These are phyloP conservation scores for Ascochyta viciae-villosae DNA, from an alignment of 2,329 filamentous ascomycete genomes.

Conservation along the genomic window DNA sequence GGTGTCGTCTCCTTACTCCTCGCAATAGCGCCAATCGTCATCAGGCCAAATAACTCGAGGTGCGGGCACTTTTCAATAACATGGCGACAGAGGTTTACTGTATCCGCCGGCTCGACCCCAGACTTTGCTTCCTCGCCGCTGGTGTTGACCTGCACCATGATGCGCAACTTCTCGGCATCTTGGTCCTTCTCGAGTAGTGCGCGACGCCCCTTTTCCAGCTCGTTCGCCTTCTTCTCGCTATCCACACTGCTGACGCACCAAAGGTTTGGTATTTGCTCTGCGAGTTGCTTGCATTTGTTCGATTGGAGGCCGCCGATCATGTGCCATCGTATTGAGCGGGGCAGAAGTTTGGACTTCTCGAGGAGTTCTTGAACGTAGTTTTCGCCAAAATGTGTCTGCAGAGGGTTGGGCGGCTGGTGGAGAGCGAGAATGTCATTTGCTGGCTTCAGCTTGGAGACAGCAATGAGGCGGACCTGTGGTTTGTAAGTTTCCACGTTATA, in stretches of 20 bases:
- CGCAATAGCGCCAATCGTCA: slow-evolving; percentile 97
- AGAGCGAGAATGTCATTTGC: slow-evolving; percentile 88
- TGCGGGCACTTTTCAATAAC: slow-evolving; percentile 75
- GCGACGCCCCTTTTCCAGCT: slow-evolving; percentile 78
- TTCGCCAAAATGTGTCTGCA: slow-evolving; percentile 86
- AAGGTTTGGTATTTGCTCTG: slow-evolving; percentile 82
- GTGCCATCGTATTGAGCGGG: slow-evolving; percentile 83
- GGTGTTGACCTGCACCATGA: slow-evolving; percentile 96
- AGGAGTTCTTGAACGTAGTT: slow-evolving; percentile 86
- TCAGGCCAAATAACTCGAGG: slow-evolving; percentile 79
- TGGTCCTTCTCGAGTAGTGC: slow-evolving; percentile 55
- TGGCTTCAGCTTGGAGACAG: slow-evolving; percentile 96
- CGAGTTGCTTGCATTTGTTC: slow-evolving; percentile 88
- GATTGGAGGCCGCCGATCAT: slow-evolving; percentile 95
- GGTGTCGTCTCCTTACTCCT: slow-evolving; percentile 73
- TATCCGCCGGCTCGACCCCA: slow-evolving; percentile 73
- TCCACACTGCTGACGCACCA: slow-evolving; percentile 94
- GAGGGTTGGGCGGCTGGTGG: slow-evolving; percentile 60
- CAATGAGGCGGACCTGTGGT: slow-evolving; percentile 79
- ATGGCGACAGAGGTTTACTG: slow-evolving; percentile 71
- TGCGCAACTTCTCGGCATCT: slow-evolving; percentile 60
- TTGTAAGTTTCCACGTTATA: background rate
- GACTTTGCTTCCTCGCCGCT: slow-evolving; percentile 87
- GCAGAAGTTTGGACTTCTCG: slow-evolving; percentile 83
- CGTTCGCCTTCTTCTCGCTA: slow-evolving; percentile 81